Conservation (phyloP, 495 filamentous ascomycete species). For the Neohortaea acidophila region DNA sequence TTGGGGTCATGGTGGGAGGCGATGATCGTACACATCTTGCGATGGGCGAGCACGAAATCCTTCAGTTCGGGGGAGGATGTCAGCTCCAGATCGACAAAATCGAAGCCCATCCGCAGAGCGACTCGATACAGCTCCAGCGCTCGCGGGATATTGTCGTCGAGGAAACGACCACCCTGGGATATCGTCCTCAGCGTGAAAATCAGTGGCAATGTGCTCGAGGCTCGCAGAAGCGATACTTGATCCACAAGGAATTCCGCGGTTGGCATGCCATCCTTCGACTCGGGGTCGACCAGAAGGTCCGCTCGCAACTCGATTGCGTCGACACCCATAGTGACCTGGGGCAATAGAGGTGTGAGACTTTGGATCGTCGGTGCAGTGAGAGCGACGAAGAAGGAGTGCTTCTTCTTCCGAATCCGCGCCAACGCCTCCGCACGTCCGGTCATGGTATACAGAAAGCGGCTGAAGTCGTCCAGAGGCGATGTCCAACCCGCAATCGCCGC, state of each 20-base stretch:
- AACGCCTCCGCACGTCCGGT: constrained; percentile 54
- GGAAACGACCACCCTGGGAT: constrained; percentile 79
- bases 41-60: constrained; percentile 40
- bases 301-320: constrained; percentile 90
- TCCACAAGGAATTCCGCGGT: constrained; percentile 59
- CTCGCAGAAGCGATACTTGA: constrained; percentile 68
- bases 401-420: constrained; percentile 48
- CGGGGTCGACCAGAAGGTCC: constrained; percentile 72
- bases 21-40: constrained; percentile 59
- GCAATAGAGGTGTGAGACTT: constrained; percentile 44
- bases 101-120: constrained; percentile 67
- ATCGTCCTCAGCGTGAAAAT: constrained; percentile 86
- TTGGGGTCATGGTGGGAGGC: constrained; percentile 88
- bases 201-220: constrained; percentile 59
- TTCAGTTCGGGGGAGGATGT: constrained; percentile 63
- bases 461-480: constrained; percentile 61
- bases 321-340: constrained; percentile 62
- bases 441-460: constrained; percentile 58
- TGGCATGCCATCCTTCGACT: constrained; percentile 41
- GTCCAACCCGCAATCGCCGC: constrained; percentile 33
- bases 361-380: constrained; percentile 66
- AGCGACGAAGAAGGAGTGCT: constrained; percentile 82
- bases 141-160: constrained; percentile 54
- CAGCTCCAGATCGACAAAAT: constrained; percentile 90
- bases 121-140: constrained; percentile 58